Base-by-base conservation (phyloP, 495 filamentous ascomycete species). In the Elaphomyces granulatus region DNA sequence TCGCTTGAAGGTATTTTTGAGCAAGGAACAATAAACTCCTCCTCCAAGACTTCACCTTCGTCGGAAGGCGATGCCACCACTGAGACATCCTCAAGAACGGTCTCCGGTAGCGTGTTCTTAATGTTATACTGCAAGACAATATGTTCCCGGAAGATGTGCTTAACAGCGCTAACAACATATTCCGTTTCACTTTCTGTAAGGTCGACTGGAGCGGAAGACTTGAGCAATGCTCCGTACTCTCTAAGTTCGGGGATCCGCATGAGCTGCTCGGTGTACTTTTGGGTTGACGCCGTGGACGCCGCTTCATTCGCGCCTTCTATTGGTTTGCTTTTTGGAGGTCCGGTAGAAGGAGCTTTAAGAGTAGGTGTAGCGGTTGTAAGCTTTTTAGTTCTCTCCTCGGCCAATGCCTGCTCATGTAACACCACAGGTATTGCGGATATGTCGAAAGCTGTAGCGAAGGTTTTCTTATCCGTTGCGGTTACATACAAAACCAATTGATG, bases 401-500 rank as follows among this genome's bases (percentile, higher is more conserved):
- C 92, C 52, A 94, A 75, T 30, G 88, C 86, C 67, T 98, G 86
- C 58, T 95, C 90, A 36, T 87, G 80, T 34, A 86, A 87, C 52
- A 98, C 90, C 40, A 94, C 73, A n/a, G 90, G 90, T 40, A 98
- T 79, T 40, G 78, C 77, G 48, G 78, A 77, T 45, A 96, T 74
- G 54, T 96, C 87, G 66, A 98, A 98, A 4, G 92, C 80, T 4
- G 68, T 61, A 20, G 76, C 71, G 54, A 98, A 98, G 0, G 82
- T 83, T 38, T 81, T 76, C 56, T 83, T 83, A 44, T 83, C 78
- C 36, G 81, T 78, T 15, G 87, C 85, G 4, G 86, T 95, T 50
- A 98, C 88, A 56, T 98, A 98, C 78, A 93, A 83, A 52, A 95
- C 86, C 15, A 98, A 78, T 50, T 96, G 88, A 48, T 95, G 88